A percentile compares a stretch with the other conserved stretches of the same genome.
These are phyloP conservation scores for Grigorovia humatica DNA, from an alignment of 805 yeast genomes.

Conservation along the genomic window DNA sequence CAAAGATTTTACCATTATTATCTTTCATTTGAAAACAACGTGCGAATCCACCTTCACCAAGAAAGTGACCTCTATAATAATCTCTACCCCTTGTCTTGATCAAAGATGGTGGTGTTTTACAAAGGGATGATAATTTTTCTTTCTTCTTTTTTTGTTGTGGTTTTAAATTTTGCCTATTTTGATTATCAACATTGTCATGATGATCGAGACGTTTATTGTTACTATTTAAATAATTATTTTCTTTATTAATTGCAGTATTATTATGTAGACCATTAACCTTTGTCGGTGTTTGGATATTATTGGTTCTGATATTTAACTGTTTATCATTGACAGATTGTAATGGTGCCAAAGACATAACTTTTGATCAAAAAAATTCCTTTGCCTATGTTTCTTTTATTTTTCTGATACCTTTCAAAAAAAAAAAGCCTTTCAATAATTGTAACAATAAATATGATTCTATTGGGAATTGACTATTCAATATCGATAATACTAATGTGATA, in stretches of 20 bases:
- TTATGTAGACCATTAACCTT: slow-evolving; percentile 7
- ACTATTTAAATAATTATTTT: slow-evolving; percentile 9
- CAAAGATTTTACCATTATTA: slow-evolving; percentile 74
- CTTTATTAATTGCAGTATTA: slow-evolving; percentile 6
- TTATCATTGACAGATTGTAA: slow-evolving; percentile 27
- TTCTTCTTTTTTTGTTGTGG: slow-evolving; percentile 52
- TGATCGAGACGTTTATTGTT: slow-evolving; percentile 10
- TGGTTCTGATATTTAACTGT: slow-evolving; percentile 26
- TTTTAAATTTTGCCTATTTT: slow-evolving; percentile 1
- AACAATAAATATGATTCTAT: too few relatives aligned
- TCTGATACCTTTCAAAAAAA: too few relatives aligned
- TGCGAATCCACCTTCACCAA: slow-evolving; percentile 99
- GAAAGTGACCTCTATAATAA: slow-evolving; percentile 77
- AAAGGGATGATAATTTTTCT: slow-evolving; percentile 80
- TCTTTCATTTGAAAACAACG: slow-evolving; percentile 96
- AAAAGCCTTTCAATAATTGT: too few relatives aligned
- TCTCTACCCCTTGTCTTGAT: slow-evolving; percentile 86
- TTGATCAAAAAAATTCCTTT: neutral
- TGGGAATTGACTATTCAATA: too few relatives aligned
- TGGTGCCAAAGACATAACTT: slow-evolving; percentile 26
- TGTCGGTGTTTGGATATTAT: slow-evolving; percentile 23
- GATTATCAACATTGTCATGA: neutral
- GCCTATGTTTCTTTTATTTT: too few relatives aligned
- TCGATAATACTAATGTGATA: too few relatives aligned
- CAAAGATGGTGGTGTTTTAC: slow-evolving; percentile 93